Base-by-base conservation (phyloP, 2,329 filamentous ascomycete species). In the Venturia pyrina region DNA sequence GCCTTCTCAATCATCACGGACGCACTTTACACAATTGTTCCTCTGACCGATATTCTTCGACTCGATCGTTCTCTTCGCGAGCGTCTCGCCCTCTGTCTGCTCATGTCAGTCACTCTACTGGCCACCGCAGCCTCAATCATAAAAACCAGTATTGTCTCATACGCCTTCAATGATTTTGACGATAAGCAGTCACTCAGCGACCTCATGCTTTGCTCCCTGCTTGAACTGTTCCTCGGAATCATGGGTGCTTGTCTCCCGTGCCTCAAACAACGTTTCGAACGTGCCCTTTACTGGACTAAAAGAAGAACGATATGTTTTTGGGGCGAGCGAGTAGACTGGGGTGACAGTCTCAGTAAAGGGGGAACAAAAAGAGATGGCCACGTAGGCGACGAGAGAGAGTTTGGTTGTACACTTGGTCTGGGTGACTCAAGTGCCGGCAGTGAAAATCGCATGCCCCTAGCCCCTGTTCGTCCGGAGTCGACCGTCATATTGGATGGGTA, bases 171-270 rank as follows among this genome's bases (percentile, higher is more conserved):
- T 19, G 53, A 59, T 7, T n/a, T 37, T 17, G 32, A 10, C 28
- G 53, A 59, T 19, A 37, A 32, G 15, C 53, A 37, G n/a, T 59
- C 53, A 34, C 53, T 59, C 15, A 59, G 53, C 32, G 53, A 59
- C 19, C 28, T 59, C 32, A 59, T 59, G 53, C 32, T 59, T 15
- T 59, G 53, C 24, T 59, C 53, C 28, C 53, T 59, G 17, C 53
- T 59, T 19, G 53, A 59, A 59, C 3, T 59, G 15, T 59, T 59
- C 53, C 53, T 59, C 17, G 53, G 53, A n/a, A 59, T 59, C 53
- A 59, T 59, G 53, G 53, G 53, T 59, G 53, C 53, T 24, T 59
- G 53, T 37, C 53, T 59, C 32, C 53, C 53, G 17, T 59, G 53
- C 32, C 17, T 59, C 28, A 59, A 59, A n/a, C 53, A 59, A 59